These are phyloP conservation scores for Arthrobotrys entomopaga DNA, from an alignment of 2,329 filamentous ascomycete genomes.

Conservation along the genomic window DNA sequence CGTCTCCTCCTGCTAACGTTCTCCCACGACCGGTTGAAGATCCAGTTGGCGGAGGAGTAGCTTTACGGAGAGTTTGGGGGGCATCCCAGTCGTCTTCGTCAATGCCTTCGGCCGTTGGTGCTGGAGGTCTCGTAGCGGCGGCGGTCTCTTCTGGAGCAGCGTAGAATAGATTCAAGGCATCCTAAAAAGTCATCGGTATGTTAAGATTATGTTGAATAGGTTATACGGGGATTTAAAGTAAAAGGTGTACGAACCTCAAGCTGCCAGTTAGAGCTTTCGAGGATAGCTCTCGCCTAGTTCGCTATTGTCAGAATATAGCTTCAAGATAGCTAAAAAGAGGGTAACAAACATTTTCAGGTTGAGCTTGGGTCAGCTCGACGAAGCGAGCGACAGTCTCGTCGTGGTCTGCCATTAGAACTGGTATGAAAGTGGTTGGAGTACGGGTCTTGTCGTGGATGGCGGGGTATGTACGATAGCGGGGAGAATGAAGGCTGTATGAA, in stretches of 20 bases:
- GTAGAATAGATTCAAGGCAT: constrained; percentile 52
- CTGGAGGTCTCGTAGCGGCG: constrained; percentile 29
- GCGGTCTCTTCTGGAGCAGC: constrained; percentile 33
- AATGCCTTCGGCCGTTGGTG: neutral
- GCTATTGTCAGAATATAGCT: neutral
- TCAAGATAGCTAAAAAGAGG: neutral
- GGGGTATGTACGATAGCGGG: constrained; percentile 33
- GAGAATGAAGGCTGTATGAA: neutral
- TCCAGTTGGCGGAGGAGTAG: constrained; percentile 41
- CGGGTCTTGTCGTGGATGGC: constrained; percentile 32
- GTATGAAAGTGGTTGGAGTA: constrained; percentile 15
- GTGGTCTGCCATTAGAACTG: constrained; percentile 40
- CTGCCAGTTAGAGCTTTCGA: constrained; percentile 74
- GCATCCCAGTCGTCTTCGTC: constrained; percentile 50
- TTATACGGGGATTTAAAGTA: constrained; percentile 61
- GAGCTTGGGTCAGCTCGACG: constrained; percentile 56
- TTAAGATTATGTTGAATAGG: neutral
- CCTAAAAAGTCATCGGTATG: constrained; percentile 1
- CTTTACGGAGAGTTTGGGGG: constrained; percentile 37
- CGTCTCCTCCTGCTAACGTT: constrained; percentile 30
- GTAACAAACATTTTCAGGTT: constrained; percentile 56
- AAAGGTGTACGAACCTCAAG: constrained; percentile 69
- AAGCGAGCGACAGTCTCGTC: constrained; percentile 40
- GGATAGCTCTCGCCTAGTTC: constrained; percentile 73
- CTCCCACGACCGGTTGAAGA: constrained; percentile 13